These are phyloP conservation scores for Penicillium psychrofluorescens DNA, from an alignment of 495 filamentous ascomycete species.

Conservation along the genomic window DNA sequence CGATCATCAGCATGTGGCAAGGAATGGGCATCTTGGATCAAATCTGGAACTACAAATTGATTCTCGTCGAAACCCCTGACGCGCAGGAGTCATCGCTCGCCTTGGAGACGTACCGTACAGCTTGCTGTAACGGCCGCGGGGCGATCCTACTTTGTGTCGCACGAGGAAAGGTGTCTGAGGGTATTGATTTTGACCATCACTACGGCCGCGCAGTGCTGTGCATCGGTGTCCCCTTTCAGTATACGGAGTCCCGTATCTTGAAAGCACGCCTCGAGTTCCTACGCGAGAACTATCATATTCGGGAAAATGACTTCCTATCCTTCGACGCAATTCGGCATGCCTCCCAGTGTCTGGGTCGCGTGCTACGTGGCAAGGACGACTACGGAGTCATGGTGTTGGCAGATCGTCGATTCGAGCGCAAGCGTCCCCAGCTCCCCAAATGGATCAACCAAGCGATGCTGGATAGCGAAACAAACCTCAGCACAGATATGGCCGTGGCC, in stretches of 20 bases:
- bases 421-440: slow-evolving; percentile 83
- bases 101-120: slow-evolving; percentile 92
- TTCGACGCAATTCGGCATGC: slow-evolving; percentile 99
- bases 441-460: slow-evolving; percentile 91
- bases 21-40: slow-evolving; percentile 95
- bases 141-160: slow-evolving; percentile 91
- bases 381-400: slow-evolving; percentile 99
- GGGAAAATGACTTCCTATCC: slow-evolving; percentile 95
- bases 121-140: slow-evolving; percentile 92
- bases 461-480: slow-evolving; percentile 78
- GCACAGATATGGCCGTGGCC: slow-evolving; percentile 91
- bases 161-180: slow-evolving; percentile 93
- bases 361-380: slow-evolving; percentile 93
- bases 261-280: slow-evolving; percentile 95
- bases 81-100: slow-evolving; percentile 94
- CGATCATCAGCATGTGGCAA: slow-evolving; percentile 98
- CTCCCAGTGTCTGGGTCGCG: slow-evolving; percentile 92
- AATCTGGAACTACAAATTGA: slow-evolving; percentile 99
- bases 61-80: slow-evolving; percentile 96
- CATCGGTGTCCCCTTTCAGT: slow-evolving; percentile 97
- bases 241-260: slow-evolving; percentile 94
- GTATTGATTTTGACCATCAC: slow-evolving; percentile 99
- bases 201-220: slow-evolving; percentile 95
- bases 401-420: slow-evolving; percentile 84
- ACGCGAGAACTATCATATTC: slow-evolving; percentile 92